Percentiles rank a stretch among this genome's conserved stretches.
Evolutionary conservation across 345 rosid species (phyloP).

Genomic region (Moricandia arvensis): DNA sequence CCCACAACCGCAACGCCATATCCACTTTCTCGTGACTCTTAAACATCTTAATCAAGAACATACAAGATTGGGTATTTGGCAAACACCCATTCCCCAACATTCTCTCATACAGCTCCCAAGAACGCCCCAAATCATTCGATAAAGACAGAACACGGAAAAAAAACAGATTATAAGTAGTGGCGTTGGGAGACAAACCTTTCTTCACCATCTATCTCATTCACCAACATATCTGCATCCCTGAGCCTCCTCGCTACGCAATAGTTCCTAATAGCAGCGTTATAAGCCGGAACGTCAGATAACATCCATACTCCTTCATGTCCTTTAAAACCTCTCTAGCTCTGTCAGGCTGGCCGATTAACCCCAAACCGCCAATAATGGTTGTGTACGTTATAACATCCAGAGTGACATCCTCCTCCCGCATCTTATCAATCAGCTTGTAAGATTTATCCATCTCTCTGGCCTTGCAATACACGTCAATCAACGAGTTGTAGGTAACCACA

Average conservation of each 20-base stretch:
- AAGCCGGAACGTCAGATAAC: slow-evolving; percentile 79
- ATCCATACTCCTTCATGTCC: slow-evolving; percentile 83
- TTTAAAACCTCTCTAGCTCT: slow-evolving; percentile 67
- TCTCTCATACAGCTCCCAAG: slow-evolving; percentile 61
- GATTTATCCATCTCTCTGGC: slow-evolving; percentile 69
- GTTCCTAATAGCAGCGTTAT: slow-evolving; percentile 81
- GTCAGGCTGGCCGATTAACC: slow-evolving; percentile 92
- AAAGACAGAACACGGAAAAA: slow-evolving; percentile 71
- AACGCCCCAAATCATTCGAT: slow-evolving; percentile 59
- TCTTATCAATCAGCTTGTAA: slow-evolving; percentile 51
- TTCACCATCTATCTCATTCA: slow-evolving; percentile 73
- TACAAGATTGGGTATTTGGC: slow-evolving; percentile 79
- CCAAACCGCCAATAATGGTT: slow-evolving; percentile 72
- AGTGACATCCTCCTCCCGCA: slow-evolving; percentile 57
- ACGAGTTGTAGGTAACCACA: slow-evolving; percentile 72
- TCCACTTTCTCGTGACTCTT: slow-evolving; percentile 75
- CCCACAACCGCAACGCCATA: slow-evolving; percentile 76
- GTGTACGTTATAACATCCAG: slow-evolving; percentile 84
- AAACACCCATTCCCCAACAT: slow-evolving; percentile 70
- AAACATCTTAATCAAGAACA: slow-evolving; percentile 73
- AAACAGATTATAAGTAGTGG: slow-evolving; percentile 84
- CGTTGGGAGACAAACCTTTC: slow-evolving; percentile 68
- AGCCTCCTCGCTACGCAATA: slow-evolving; percentile 81
- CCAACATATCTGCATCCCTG: slow-evolving; percentile 58
- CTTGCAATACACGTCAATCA: slow-evolving; percentile 87